A percentile compares a stretch with the other conserved stretches of the same genome.
These are phyloP conservation scores for Neofusicoccum ribis DNA, from an alignment of 2,329 filamentous ascomycete species.

Conservation along the genomic window DNA sequence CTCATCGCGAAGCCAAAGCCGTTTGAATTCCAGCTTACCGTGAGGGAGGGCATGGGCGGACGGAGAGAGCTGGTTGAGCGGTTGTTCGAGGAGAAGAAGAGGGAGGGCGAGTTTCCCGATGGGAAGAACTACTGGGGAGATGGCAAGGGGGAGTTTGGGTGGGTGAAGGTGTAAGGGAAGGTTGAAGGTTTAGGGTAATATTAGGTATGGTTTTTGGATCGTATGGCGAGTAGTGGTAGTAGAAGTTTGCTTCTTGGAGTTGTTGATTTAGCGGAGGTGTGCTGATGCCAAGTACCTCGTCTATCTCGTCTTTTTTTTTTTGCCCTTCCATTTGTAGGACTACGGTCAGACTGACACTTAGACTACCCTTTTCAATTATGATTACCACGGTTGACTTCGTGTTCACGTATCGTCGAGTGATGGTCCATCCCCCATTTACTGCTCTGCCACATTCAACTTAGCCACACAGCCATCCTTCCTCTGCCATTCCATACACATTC, in stretches of 20 bases:
- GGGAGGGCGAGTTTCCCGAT: conserved; percentile 41
- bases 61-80: conserved; percentile 34
- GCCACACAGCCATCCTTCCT: no score
- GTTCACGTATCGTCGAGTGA: no score
- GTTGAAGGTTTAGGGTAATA: no score
- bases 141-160: conserved; percentile 8
- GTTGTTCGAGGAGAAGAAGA: conserved; percentile 38
- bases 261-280: no score
- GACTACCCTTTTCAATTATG: neutral
- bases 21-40: conserved; percentile 44
- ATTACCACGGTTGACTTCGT: no score
- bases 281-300: no score
- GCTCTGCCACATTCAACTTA: no score
- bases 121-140: conserved; percentile 41
- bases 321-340: neutral
- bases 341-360: neutral
- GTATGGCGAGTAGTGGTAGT: no score
- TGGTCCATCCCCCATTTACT: no score
- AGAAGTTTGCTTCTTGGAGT: no score
- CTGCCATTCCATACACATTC: no score
- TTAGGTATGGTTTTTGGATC: no score
- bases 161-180: conserved; percentile 10
- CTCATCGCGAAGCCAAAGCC: conserved; percentile 49
- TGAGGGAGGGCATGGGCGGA: conserved; percentile 31
- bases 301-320: neutral